Conservation (phyloP, 352 stramenopile species). For the Globisporangium nodosum region DNA sequence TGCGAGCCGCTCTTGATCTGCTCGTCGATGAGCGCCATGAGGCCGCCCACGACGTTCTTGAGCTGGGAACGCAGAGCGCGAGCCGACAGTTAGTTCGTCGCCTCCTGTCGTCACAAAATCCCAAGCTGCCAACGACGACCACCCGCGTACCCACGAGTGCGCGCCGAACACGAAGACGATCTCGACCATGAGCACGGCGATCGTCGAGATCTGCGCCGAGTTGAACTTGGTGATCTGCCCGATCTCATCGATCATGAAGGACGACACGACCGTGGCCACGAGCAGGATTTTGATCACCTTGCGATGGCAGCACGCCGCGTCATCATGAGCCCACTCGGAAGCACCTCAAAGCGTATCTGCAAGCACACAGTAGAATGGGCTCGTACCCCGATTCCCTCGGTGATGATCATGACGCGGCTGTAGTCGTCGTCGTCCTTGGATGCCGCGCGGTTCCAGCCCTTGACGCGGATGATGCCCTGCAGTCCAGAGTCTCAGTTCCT, state of each 20-base stretch:
- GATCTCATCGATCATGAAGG: conserved; percentile 81
- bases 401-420: conserved; percentile 84
- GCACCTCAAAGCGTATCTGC: too few species aligned
- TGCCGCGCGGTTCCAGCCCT: conserved; percentile 71
- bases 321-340: not conserved
- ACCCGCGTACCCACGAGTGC: conserved; percentile 64
- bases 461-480: conserved; percentile 68
- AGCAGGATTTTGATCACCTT: conserved; percentile 80
- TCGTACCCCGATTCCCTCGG: conserved; percentile 67
- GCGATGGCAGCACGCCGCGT: not conserved
- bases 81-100: not conserved
- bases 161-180: conserved; percentile 73
- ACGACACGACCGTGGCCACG: conserved; percentile 77
- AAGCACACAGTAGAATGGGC: not conserved
- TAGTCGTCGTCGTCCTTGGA: conserved; percentile 80
- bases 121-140: too few species aligned
- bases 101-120: too few species aligned
- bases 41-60: conserved; percentile 80
- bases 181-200: conserved; percentile 76
- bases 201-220: conserved; percentile 70
- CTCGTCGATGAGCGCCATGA: conserved; percentile 78
- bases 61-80: conserved; percentile 27
- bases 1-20: conserved; percentile 77
- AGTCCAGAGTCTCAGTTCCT: not conserved
- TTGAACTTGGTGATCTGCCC: conserved; percentile 74